Percentiles rank a stretch among this genome's conserved stretches.
Evolutionary conservation across 1,139 yeast species (phyloP).

Genomic region (Candida dubliniensis): DNA sequence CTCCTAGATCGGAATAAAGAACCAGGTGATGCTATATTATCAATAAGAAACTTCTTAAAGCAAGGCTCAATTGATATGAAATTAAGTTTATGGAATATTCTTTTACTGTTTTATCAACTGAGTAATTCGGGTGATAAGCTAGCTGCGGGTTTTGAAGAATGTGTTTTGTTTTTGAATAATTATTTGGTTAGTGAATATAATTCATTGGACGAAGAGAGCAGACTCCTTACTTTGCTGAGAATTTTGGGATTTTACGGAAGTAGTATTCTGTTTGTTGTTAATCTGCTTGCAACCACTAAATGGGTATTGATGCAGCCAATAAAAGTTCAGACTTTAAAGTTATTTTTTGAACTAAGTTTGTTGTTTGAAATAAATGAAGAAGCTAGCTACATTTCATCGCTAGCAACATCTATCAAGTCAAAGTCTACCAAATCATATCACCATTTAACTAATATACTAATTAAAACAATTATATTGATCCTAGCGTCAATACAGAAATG

Average conservation of each 20-base stretch:
- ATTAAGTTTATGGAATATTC: conserved; percentile 72
- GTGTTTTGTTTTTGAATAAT: conserved; percentile 31
- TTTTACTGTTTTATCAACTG: conserved; percentile 59
- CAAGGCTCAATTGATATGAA: conserved; percentile 67
- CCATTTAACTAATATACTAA: conserved; percentile 52
- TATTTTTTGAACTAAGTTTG: conserved; percentile 42
- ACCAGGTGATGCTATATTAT: conserved; percentile 28
- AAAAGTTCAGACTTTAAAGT: conserved; percentile 5
- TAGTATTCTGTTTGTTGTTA: conserved; percentile 24
- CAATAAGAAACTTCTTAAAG: conserved; percentile 60
- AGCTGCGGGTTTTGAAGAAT: conserved; percentile 56
- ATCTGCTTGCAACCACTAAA: conserved; percentile 16
- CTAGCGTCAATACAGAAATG: conserved; percentile 7
- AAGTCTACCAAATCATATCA: conserved; percentile 33
- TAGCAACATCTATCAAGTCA: conserved; percentile 29
- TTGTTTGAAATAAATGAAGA: conserved; percentile 51
- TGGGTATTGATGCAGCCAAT: conserved; percentile 24
- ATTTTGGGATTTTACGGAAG: conserved; percentile 36
- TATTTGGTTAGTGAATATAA: conserved; percentile 18
- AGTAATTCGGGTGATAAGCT: conserved; percentile 40
- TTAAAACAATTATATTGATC: conserved; percentile 12
- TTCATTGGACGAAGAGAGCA: conserved; percentile 11
- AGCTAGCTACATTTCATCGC: conserved; percentile 41
- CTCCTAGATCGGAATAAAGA: conserved; percentile 23
- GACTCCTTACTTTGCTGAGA: conserved; percentile 25